Evolutionary conservation across 2,329 filamentous ascomycete species (phyloP), one percentile per base, ranked within the genome.

Genomic region (Ophiocordyceps australis): DNA sequence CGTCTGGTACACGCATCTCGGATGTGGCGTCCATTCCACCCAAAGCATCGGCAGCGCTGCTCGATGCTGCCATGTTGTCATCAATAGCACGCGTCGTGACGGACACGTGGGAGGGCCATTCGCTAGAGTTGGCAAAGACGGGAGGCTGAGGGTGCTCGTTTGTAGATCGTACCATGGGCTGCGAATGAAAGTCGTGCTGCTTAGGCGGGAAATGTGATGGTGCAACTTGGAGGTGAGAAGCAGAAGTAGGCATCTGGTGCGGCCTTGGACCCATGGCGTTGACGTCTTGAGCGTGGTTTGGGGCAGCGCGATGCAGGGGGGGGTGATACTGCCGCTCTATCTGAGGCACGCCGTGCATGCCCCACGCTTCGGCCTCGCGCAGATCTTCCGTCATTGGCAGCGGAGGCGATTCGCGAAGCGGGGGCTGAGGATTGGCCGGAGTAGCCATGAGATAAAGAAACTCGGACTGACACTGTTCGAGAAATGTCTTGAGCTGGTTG

Each of bases 401-500:
- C 3, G 59, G 64, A 5, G 65, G 64, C 2, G 66, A 69, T 14
- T 74, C 70, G 42, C 70, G 59, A n/a, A 69, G 70, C 2, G 70
- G 70, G n/a, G n/a, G n/a, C 22, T 64, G 50, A 4, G 70, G 70
- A 43, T 75, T 75, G 21, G 70, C 69, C 2, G 70, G 70, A 1
- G 69, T 68, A 26, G 73, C 61, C 69, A 75, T 73, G 10, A 75
- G 55, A 38, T 75, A 75, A 33, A 69, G 71, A 31, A 75, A 73
- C 40, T 75, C 69, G 35, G 62, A 59, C 44, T 73, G 59, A 45
- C 69, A 71, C 40, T 71, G 66, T 34, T 74, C 70, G 33, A 74
- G 55, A 41, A 74, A 74, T 9, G 51, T 51, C 45, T 67, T 69
- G 25, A 74, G 52, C 29, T 67, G 62, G 28, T 56, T 52, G 25